Evolutionary conservation across 2,329 filamentous ascomycete genomes (phyloP).

Genomic region (Chrysoporthe cubensis): DNA sequence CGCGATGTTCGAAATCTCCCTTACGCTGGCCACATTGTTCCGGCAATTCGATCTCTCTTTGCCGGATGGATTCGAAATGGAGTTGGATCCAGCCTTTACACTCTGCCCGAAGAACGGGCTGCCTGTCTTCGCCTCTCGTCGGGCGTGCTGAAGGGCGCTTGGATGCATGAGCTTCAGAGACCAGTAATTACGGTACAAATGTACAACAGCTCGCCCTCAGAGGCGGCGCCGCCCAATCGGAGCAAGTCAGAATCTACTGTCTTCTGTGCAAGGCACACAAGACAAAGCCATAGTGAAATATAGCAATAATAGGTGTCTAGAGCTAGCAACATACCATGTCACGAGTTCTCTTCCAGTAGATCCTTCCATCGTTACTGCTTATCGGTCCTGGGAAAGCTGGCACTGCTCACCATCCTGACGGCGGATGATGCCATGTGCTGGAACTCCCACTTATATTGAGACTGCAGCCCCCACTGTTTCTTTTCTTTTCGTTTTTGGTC

Average conservation of each 20-base stretch:
- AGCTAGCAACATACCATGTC: not conserved
- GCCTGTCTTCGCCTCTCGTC: slow-evolving; percentile 8
- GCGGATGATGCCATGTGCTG: slow-evolving; percentile 6
- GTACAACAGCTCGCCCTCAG: too few relatives aligned
- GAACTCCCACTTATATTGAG: not conserved
- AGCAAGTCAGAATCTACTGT: too few relatives aligned
- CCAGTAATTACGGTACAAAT: too few relatives aligned
- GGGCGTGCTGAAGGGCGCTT: not conserved
- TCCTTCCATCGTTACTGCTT: not conserved
- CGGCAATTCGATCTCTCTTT: slow-evolving; percentile 5
- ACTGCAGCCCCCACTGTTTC: not conserved
- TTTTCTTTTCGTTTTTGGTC: not conserved
- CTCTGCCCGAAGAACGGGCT: slow-evolving; percentile 10
- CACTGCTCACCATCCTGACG: not conserved
- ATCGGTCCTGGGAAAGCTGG: not conserved
- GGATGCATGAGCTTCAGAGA: not conserved
- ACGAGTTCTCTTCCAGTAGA: not conserved
- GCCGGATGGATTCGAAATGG: slow-evolving; percentile 7
- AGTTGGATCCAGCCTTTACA: slow-evolving; percentile 11
- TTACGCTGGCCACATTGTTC: slow-evolving; percentile 9
- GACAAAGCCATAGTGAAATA: too few relatives aligned
- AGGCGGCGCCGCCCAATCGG: too few relatives aligned
- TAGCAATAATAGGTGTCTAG: too few relatives aligned
- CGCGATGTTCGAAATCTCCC: slow-evolving; percentile 8
- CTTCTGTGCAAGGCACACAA: too few relatives aligned